Evolutionary conservation across 2,329 filamentous ascomycete genomes (phyloP).

Genomic region (Paecilomyces fulvus): DNA sequence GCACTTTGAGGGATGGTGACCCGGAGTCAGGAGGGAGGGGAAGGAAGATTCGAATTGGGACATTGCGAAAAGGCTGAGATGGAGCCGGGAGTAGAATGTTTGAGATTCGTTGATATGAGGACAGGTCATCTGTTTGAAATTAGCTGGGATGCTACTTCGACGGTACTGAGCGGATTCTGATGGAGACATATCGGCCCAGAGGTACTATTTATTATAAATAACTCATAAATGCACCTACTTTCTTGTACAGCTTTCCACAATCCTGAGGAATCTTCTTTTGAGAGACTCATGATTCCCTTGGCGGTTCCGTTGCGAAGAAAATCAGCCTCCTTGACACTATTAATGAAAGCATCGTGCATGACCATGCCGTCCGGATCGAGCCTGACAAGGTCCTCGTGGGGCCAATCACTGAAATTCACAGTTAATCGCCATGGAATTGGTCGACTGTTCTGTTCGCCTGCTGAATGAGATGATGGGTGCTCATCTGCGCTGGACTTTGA

Average conservation of each 20-base stretch:
- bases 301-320: constrained; percentile 81
- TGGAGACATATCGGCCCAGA: not conserved
- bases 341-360: constrained; percentile 58
- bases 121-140: constrained; percentile 54
- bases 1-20: constrained; percentile 49
- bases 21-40: constrained; percentile 53
- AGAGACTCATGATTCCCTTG: constrained; percentile 82
- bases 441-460: constrained; percentile 13
- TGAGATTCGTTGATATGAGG: constrained; percentile 65
- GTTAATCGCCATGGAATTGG: constrained; percentile 55
- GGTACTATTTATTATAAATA: not conserved
- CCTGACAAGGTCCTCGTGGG: constrained; percentile 49
- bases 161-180: not conserved
- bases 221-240: constrained; percentile 39
- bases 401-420: constrained; percentile 53
- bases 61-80: constrained; percentile 64
- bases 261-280: constrained; percentile 71
- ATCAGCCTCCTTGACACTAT: constrained; percentile 71
- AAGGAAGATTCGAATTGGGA: constrained; percentile 85
- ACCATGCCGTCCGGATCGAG: constrained; percentile 48
- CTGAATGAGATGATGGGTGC: constrained; percentile 9
- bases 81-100: constrained; percentile 62
- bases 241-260: constrained; percentile 75
- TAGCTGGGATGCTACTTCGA: not conserved
- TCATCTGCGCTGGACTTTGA: constrained; percentile 17